Evolutionary conservation across 179 eudicot species (phyloP), one percentile per base, ranked within the genome.

Genomic region (Sideroxylon spinosum): DNA sequence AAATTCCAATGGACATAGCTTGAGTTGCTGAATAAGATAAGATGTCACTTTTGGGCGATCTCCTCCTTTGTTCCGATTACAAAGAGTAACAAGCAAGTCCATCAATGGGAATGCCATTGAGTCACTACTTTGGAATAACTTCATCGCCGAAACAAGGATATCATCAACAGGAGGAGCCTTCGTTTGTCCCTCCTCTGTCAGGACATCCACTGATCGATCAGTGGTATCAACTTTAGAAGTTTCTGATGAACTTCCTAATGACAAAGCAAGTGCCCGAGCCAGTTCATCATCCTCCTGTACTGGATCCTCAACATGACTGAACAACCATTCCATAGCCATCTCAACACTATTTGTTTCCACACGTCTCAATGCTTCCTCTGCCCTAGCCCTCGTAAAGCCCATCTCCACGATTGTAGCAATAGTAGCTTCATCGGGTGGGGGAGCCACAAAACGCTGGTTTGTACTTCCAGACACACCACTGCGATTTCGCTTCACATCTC

Each of bases 301-400:
- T 62, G 99, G 98, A 83, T 95, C 99, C 78, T 95, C 99, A 70
- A 82, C 88, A 82, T 95, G 99, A 84, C 85, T 94, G 79, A 91
- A 92, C 85, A 95, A 79, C 99, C 99, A 95, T 76, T 95, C 99
- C 99, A 95, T 95, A 46, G 98, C 98, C 97, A 95, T 84, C 85
- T 95, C 99, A 80, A 95, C 97, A 79, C 99, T 94, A 84, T 95
- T 95, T 68, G 93, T 89, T 85, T 90, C 98, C 64, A 94, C 93
- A 20, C 97, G 90, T 81, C 99, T 87, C 73, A 95, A 85, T 53
- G 99, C 99, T 79, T 94, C 99, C 88, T 95, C 99, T 20, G 96
- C 99, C 81, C 99, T 90, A 75, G 89, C 91, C 88, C 99, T 94
- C 37, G 98, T 82, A 81, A 95, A 95, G 9, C 99, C 99, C 99